These are phyloP conservation scores for Cicer yamashitae DNA, from an alignment of 306 rosid genomes.

Conservation along the genomic window DNA sequence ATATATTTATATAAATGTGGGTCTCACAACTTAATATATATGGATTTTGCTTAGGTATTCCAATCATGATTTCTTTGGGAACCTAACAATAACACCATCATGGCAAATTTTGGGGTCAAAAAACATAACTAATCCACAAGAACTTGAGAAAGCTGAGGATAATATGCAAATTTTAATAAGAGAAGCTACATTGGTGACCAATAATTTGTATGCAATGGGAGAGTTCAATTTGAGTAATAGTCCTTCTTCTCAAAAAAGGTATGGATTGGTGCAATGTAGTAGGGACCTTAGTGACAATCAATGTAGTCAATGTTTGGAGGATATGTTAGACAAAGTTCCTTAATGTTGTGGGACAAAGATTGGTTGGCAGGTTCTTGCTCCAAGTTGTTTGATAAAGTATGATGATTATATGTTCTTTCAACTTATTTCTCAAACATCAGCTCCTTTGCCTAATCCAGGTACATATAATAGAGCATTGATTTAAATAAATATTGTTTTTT, in stretches of 20 bases:
- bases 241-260: slow-evolving; percentile 21
- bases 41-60: slow-evolving; percentile 17
- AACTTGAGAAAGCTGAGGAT: slow-evolving; percentile 26
- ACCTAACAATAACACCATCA: slow-evolving; percentile 26
- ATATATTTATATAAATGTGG: background rate
- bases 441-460: slow-evolving; percentile 28
- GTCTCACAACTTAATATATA: background rate
- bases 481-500: too few species aligned
- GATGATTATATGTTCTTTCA: slow-evolving; percentile 42
- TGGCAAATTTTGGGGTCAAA: slow-evolving; percentile 18
- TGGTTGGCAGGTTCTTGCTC: slow-evolving; percentile 48
- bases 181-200: slow-evolving; percentile 43
- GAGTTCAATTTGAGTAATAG: slow-evolving; percentile 24
- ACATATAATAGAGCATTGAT: too few species aligned
- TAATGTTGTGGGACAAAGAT: slow-evolving; percentile 40
- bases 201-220: slow-evolving; percentile 42
- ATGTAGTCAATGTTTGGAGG: slow-evolving; percentile 50
- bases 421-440: slow-evolving; percentile 25
- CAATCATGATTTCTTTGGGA: slow-evolving; percentile 41
- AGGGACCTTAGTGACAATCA: slow-evolving; percentile 43
- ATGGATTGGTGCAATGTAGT: slow-evolving; percentile 52
- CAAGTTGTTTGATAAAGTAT: slow-evolving; percentile 52
- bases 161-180: slow-evolving; percentile 41
- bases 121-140: slow-evolving; percentile 20
- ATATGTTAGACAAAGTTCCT: slow-evolving; percentile 42